Percentiles rank a stretch among this genome's conserved stretches.
These are phyloP conservation scores for Hypholoma sublateritium DNA, from an alignment of 768 basidiomycete genomes.

Conservation along the genomic window DNA sequence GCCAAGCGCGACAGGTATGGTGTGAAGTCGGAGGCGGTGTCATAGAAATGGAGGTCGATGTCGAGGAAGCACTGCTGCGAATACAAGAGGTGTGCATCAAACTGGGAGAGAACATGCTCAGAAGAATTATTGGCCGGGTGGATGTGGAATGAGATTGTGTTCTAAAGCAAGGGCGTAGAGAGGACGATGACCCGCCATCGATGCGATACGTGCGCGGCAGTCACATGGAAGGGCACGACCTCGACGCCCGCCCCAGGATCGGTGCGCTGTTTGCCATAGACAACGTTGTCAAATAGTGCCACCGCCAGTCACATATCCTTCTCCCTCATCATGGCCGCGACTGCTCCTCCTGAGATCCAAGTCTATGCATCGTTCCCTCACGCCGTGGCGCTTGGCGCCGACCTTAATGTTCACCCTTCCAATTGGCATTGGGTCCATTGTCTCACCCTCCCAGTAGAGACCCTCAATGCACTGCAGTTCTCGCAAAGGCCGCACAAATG, in stretches of 20 bases:
- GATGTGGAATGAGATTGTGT: constrained; percentile 32
- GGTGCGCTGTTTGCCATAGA: too few relatives aligned
- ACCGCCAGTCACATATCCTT: too few relatives aligned
- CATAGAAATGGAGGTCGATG: constrained; percentile 30
- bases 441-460: too few relatives aligned
- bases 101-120: constrained; percentile 22
- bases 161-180: constrained; percentile 45
- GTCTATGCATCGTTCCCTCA: too few relatives aligned
- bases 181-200: constrained; percentile 43
- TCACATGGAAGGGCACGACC: constrained; percentile 31
- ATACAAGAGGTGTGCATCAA: constrained; percentile 37
- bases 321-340: too few relatives aligned
- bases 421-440: too few relatives aligned
- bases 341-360: too few relatives aligned
- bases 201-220: constrained; percentile 44
- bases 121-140: constrained; percentile 17
- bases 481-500: constrained; percentile 18
- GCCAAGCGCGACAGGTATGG: constrained; percentile 27
- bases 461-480: constrained; percentile 16
- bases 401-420: too few relatives aligned
- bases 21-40: constrained; percentile 17
- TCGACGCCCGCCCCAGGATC: too few relatives aligned
- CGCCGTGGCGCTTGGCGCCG: too few relatives aligned
- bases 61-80: constrained; percentile 37
- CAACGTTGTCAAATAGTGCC: too few relatives aligned